Evolutionary conservation across 2,329 filamentous ascomycete genomes (phyloP).

Genomic region (Fonsecaea multimorphosa): DNA sequence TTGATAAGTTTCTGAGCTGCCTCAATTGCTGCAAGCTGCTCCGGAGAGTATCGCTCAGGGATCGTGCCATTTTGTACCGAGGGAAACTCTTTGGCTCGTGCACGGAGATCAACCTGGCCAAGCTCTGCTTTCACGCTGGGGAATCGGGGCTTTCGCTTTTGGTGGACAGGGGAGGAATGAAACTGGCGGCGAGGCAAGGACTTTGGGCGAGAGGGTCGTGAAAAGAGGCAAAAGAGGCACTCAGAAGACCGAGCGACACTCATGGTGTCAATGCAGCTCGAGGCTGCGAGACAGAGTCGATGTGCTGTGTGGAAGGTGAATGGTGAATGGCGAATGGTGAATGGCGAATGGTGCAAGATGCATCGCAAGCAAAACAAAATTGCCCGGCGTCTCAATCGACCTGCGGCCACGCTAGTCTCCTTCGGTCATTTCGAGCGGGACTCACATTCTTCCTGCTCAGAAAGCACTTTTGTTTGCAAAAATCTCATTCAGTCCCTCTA

Average conservation of each 20-base stretch:
- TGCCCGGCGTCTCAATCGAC: slow-evolving; percentile 2
- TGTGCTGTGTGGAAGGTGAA: background rate
- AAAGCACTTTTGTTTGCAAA: background rate
- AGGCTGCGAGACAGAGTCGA: slow-evolving; percentile 15
- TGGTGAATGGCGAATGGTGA: no score
- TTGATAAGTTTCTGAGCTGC: slow-evolving; percentile 80
- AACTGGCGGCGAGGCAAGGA: slow-evolving; percentile 57
- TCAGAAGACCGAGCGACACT: slow-evolving; percentile 56
- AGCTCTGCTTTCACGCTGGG: slow-evolving; percentile 48
- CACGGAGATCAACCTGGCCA: slow-evolving; percentile 39
- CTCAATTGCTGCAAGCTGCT: slow-evolving; percentile 81
- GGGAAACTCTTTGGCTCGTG: slow-evolving; percentile 24
- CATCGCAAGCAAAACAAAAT: background rate
- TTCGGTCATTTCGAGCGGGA: slow-evolving; percentile 14
- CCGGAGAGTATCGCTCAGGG: slow-evolving; percentile 70
- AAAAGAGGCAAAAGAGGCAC: slow-evolving; percentile 59
- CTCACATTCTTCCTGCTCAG: slow-evolving; percentile 19
- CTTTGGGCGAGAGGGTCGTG: slow-evolving; percentile 49
- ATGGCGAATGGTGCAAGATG: slow-evolving; percentile 9
- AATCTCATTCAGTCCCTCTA: background rate
- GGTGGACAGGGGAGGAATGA: slow-evolving; percentile 51
- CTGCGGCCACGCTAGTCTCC: slow-evolving; percentile 15
- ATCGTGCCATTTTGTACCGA: slow-evolving; percentile 21
- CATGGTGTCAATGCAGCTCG: slow-evolving; percentile 47
- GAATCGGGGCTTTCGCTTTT: slow-evolving; percentile 48